Base-by-base conservation (phyloP, 2,329 filamentous ascomycete species). In the Ceratocystis diversiconidia region DNA sequence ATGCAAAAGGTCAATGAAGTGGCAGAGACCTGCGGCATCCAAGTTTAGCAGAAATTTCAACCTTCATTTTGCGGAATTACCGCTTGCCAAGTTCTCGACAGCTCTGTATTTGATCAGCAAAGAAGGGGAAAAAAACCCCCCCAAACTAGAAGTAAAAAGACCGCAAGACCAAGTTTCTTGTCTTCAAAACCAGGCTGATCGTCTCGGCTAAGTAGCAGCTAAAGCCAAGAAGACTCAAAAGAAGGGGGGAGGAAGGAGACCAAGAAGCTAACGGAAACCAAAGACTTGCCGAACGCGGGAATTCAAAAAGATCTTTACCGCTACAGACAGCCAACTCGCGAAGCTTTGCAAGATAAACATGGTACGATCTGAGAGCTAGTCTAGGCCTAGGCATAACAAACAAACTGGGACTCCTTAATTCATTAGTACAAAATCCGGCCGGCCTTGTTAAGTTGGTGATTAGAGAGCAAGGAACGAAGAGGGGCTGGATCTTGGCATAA, bases 1-100 rank as follows among this genome's bases (percentile, higher is more conserved):
- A 57, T 32, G 10, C 52, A 57, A 57, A 57, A 30, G 52, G 52
- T 28, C 52, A 28, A 57, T 12, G 22, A 30, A 30, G 28, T n/a
- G 7, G 22, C 52, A 57, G 15, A 28, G 25, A 30, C 52, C 5
- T 57, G 22, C 17, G 52, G 52, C 52, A 57, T 15, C 12, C 52
- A 30, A 30, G 52, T 57, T 57, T 30, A 30, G 52, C 52, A 30
- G 52, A 57, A 57, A n/a, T 57, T 30, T 57, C 52, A 57, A 57
- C 10, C 52, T 32, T 25, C 52, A 22, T 28, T 17, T 30, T 57
- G 52, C 52, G 22, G 28, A 57, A 30, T 30, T 57, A 28, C 52
- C 52, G 52, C 52, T 32, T 7, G 52, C 52, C 28, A 57, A 30
- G 52, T 17, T 12, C 52, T 30, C 52, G 52, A 50, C 17, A 50